Evolutionary conservation across 176 grass and related monocot genomes (phyloP), one percentile per base, ranked within the genome.

Genomic region (Eleusine coracana): DNA sequence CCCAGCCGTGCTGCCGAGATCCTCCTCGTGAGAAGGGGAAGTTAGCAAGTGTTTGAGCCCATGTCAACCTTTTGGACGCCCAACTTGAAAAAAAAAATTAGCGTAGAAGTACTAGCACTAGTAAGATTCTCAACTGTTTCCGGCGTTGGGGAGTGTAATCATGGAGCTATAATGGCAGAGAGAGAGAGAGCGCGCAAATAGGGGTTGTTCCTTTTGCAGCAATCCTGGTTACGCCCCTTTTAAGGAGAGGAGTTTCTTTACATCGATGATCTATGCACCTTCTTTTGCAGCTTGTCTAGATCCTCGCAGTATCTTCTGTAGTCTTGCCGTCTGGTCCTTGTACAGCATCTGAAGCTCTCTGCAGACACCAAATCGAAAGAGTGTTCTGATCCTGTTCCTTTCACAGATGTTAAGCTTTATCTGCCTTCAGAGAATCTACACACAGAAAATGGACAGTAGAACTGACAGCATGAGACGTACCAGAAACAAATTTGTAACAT

Each of bases 81-180:
- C 44, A 81, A 13, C 67, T 42, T 71, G 63, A 76, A 59, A 86
- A 71, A 6, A 0, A 51, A 70, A 29, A 68, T 66, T 58, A 17
- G 11, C 28, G 36, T 59, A 59, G 7, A 4, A 21, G 52, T 56
- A 56, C 54, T 6, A 21, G 70, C 63, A 76, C 46, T 55, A 16
- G 71, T 45, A 85, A 65, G 87, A 80, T 75, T 51, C 38, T 62
- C 18, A 6, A 54, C 42, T 80, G 52, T 74, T 84, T 76, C 34
- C 25, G 73, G 51, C 68, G 86, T 88, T 88, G 90, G 82, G 82
- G 88, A 79, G 78, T 85, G 74, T 82, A 86, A 89, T 86, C 83
- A 92, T 92, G 74, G 86, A 45, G 75, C 79, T 75, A 89, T 86
- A 86, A 76, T 83, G 80, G 79, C 74, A 78, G 58, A 15, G 81